Conservation (phyloP, 192 early-diverging fungal species). For the Mortierella antarctica region DNA sequence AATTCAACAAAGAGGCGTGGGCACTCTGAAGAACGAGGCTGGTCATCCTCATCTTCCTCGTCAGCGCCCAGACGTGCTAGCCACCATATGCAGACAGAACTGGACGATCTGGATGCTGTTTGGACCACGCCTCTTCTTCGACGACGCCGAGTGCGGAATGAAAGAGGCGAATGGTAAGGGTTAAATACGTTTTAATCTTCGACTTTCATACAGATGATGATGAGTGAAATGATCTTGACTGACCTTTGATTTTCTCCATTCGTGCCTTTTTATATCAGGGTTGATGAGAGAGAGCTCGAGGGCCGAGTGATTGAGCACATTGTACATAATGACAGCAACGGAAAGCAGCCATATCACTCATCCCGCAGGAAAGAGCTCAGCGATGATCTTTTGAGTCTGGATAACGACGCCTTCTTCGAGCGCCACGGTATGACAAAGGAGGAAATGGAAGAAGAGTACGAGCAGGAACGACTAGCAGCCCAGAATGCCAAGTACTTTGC, state of each 20-base stretch:
- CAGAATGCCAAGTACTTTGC: constrained; percentile 71
- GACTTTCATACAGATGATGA: neutral
- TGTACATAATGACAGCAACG: constrained; percentile 20
- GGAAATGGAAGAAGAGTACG: constrained; percentile 50
- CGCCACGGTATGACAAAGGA: constrained; percentile 49
- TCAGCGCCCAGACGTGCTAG: constrained; percentile 13
- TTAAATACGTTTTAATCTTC: too few relatives aligned
- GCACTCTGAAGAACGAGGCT: constrained; percentile 36
- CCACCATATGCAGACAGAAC: neutral
- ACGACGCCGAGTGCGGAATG: constrained; percentile 69
- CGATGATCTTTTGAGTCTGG: constrained; percentile 20
- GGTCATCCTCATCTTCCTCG: constrained; percentile 46
- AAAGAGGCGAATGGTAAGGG: constrained; percentile 69
- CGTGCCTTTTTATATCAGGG: constrained; percentile 43
- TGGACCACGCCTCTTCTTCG: constrained; percentile 53
- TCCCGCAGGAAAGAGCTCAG: constrained; percentile 3
- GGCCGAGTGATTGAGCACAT: constrained; percentile 70
- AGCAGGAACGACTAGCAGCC: constrained; percentile 59
- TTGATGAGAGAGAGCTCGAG: constrained; percentile 64
- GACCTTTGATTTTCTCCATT: neutral
- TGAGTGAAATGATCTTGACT: neutral
- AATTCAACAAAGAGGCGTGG: constrained; percentile 26
- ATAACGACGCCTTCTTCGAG: constrained; percentile 26
- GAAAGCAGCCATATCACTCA: neutral
- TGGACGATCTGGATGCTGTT: constrained; percentile 21